Conservation (phyloP, 768 basidiomycete species). For the Auriscalpium microsporum region DNA sequence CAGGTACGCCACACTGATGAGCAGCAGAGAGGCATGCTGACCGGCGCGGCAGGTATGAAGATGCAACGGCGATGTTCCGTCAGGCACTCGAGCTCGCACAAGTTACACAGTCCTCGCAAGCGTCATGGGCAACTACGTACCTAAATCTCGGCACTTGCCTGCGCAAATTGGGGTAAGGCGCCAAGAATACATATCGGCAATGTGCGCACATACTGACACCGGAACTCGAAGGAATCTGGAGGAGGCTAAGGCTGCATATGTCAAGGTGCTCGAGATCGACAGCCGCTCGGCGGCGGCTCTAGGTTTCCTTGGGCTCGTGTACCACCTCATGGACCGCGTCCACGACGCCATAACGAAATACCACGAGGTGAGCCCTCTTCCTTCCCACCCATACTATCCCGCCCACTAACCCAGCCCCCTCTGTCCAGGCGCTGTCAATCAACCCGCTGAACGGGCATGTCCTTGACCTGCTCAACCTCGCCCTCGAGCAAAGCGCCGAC, state of each 20-base stretch:
- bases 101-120: conserved; percentile 76
- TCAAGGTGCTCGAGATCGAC: conserved; percentile 77
- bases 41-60: conserved; percentile 48
- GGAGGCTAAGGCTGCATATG: conserved; percentile 67
- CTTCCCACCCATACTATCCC: conserved; percentile 2
- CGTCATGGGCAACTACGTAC: conserved; percentile 83
- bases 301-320: conserved; percentile 83
- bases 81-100: conserved; percentile 74
- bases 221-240: conserved; percentile 31
- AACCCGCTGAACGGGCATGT: conserved; percentile 79
- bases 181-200: background rate
- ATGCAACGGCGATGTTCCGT: conserved; percentile 63
- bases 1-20: conserved; percentile 42
- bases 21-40: background rate
- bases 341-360: conserved; percentile 84
- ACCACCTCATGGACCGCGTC: conserved; percentile 64
- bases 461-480: conserved; percentile 73
- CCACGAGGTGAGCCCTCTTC: conserved; percentile 61
- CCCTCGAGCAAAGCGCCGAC: conserved; percentile 41
- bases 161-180: conserved; percentile 65
- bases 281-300: conserved; percentile 77
- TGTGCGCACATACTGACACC: background rate
- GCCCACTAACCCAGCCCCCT: background rate
- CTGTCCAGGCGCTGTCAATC: conserved; percentile 58
- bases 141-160: conserved; percentile 88